Conservation (phyloP, 176 grass and related monocot species). For the Cenchrus purpureus region DNA sequence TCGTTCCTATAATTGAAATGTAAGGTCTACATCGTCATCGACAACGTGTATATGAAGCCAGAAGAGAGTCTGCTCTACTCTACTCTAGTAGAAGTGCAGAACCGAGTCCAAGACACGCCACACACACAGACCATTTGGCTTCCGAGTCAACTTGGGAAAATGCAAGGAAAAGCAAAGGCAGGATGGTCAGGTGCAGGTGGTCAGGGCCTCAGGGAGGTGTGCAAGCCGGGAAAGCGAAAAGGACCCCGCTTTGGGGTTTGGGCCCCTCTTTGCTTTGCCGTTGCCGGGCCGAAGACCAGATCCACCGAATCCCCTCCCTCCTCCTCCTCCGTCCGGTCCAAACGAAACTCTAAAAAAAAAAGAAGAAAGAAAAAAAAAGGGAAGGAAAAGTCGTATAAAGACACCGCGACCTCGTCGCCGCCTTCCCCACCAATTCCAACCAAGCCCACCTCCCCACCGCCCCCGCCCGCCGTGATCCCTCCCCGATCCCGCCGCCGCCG, state of each 20-base stretch:
- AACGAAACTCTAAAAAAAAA: background rate
- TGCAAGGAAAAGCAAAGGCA: conserved; percentile 10
- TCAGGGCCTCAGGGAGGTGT: too few species aligned
- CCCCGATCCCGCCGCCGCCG: background rate
- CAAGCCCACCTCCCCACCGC: background rate
- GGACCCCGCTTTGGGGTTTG: conserved; percentile 1
- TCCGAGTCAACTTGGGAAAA: conserved; percentile 26
- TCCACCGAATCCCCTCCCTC: conserved; percentile 35
- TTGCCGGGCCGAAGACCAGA: conserved; percentile 17
- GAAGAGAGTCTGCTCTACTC: background rate
- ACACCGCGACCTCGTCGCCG: conserved; percentile 40
- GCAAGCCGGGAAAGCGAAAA: conserved; percentile 15
- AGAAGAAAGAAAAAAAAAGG: background rate
- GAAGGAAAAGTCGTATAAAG: conserved; percentile 53
- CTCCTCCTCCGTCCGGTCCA: background rate
- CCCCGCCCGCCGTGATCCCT: background rate
- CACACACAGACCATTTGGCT: too few species aligned
- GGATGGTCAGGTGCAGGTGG: background rate
- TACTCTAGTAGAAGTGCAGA: too few species aligned
- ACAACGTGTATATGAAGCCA: background rate
- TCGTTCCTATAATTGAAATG: background rate
- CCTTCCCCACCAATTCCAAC: conserved; percentile 40
- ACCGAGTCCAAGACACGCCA: background rate
- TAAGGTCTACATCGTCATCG: background rate
- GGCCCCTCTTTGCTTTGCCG: background rate